Conservation (phyloP, 2,329 filamentous ascomycete genomes). For the Xylariaceae sp. region DNA sequence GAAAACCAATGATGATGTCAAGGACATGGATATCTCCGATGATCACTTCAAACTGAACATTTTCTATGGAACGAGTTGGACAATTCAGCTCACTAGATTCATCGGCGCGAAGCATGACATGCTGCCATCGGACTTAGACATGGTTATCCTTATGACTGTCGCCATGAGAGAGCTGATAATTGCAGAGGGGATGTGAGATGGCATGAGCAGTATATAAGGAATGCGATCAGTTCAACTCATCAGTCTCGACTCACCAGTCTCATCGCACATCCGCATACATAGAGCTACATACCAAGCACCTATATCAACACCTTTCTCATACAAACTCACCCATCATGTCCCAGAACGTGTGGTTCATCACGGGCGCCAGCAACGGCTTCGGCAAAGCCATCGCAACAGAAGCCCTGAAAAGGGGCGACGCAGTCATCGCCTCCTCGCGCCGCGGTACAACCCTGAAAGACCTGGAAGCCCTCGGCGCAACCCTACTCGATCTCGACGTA, state of each 20-base stretch:
- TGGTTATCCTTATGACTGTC: neutral
- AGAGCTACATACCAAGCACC: neutral
- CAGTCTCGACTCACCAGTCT: neutral
- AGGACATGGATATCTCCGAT: no score
- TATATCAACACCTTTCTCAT: neutral
- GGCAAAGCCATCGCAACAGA: conserved; percentile 41
- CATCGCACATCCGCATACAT: neutral
- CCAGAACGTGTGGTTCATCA: conserved; percentile 47
- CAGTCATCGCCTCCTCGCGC: conserved; percentile 47
- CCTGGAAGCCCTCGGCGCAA: conserved; percentile 41
- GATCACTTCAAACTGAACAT: no score
- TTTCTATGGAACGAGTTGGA: no score
- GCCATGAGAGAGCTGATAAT: neutral
- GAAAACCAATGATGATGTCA: neutral
- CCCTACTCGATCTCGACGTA: conserved; percentile 43
- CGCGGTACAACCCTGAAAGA: conserved; percentile 35
- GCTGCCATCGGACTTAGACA: neutral
- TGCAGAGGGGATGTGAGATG: neutral
- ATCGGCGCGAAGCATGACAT: neutral
- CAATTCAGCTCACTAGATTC: neutral
- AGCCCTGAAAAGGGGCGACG: conserved; percentile 43
- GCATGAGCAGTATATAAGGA: neutral
- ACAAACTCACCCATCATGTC: conserved; percentile 9
- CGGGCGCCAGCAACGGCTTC: conserved; percentile 47
- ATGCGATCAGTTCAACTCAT: neutral